Evolutionary conservation across 169 alveolate species (phyloP).

Genomic region (Cryptosporidium xiaoi): DNA sequence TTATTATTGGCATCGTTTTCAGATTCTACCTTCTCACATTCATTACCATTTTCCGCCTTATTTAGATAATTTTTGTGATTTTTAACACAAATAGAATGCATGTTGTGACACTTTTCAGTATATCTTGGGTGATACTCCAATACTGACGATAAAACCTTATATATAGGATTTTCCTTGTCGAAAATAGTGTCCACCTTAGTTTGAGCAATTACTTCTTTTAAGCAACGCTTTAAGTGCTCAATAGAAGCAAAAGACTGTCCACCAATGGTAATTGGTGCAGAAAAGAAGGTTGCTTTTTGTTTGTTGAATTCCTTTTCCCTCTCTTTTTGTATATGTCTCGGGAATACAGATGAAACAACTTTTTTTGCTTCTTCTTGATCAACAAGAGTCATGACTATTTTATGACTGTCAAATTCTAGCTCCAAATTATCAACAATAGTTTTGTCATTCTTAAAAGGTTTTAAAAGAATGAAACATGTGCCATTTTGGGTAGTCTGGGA

Average conservation of each 20-base stretch:
- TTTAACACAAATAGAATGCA: slow-evolving; percentile 46
- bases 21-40: too few species aligned
- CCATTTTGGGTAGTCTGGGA: slow-evolving; percentile 74
- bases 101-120: slow-evolving; percentile 18
- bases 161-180: slow-evolving; percentile 36
- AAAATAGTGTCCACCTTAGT: slow-evolving; percentile 25
- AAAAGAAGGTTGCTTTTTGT: slow-evolving; percentile 33
- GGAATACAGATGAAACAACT: slow-evolving; percentile 26
- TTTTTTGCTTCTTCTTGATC: slow-evolving; percentile 61
- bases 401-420: slow-evolving; percentile 10
- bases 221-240: slow-evolving; percentile 62
- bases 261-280: slow-evolving; percentile 43
- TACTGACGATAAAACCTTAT: slow-evolving; percentile 28
- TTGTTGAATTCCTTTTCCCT: slow-evolving; percentile 69
- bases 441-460: slow-evolving; percentile 57
- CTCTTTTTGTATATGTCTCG: slow-evolving; percentile 67
- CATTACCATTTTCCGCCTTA: too few species aligned
- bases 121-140: slow-evolving; percentile 61
- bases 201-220: slow-evolving; percentile 56
- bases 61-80: slow-evolving; percentile 7
- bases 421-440: neutral
- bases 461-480: slow-evolving; percentile 41
- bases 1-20: slow-evolving; percentile 5
- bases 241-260: slow-evolving; percentile 67
- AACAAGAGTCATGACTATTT: neutral